These are phyloP conservation scores for Neckera pumila DNA, from an alignment of 225 moss, liverwort and hornwort genomes.

Conservation along the genomic window DNA sequence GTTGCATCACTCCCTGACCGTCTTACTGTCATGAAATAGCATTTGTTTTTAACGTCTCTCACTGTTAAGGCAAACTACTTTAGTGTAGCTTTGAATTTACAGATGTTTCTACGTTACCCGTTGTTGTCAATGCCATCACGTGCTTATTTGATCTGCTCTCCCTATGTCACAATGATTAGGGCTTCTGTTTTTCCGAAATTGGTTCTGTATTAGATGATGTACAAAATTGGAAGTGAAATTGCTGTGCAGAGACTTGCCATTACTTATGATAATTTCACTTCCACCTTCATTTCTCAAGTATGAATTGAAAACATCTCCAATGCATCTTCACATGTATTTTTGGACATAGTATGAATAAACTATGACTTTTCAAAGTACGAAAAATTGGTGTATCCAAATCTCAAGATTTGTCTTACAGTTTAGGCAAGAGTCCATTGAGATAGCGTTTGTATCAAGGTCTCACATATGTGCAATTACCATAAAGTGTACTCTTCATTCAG, in stretches of 20 bases:
- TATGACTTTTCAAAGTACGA: not conserved
- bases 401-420: not conserved
- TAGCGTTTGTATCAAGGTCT: not conserved
- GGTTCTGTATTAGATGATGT: not conserved
- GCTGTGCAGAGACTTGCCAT: not conserved
- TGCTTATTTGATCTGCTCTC: not conserved
- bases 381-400: not conserved
- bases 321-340: too few species aligned
- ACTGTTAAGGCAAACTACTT: not conserved
- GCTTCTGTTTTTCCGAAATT: not conserved
- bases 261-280: not conserved
- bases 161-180: not conserved
- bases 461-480: not conserved
- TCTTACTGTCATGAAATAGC: not conserved
- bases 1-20: not conserved
- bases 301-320: not conserved
- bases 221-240: not conserved
- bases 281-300: not conserved
- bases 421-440: not conserved
- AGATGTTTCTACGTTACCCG: not conserved
- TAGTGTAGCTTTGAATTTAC: not conserved
- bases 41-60: not conserved
- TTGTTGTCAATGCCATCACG: not conserved
- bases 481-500: not conserved
- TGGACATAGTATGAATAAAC: not conserved